These are phyloP conservation scores for Mortierella polycephala DNA, from an alignment of 371 early-diverging fungal species.

Conservation along the genomic window DNA sequence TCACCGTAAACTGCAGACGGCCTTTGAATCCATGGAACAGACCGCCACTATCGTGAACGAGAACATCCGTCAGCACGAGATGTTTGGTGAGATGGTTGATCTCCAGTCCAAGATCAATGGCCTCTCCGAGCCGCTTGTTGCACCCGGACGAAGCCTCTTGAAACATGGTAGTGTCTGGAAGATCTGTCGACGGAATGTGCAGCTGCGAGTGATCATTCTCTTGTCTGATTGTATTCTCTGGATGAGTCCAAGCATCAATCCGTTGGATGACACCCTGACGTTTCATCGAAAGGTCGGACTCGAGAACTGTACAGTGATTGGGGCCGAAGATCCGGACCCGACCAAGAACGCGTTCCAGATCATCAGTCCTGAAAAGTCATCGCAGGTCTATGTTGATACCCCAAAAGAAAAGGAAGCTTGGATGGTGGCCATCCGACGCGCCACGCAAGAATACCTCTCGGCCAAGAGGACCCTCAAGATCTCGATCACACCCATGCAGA, in stretches of 20 bases:
- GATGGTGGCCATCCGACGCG: constrained; percentile 64
- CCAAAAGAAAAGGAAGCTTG: constrained; percentile 66
- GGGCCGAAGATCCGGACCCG: constrained; percentile 54
- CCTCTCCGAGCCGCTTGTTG: constrained; percentile 64
- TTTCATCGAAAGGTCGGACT: constrained; percentile 74
- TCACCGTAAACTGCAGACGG: constrained; percentile 60
- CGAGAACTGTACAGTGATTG: constrained; percentile 69
- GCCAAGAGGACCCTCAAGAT: constrained; percentile 68
- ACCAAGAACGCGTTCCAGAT: constrained; percentile 66
- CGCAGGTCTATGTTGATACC: constrained; percentile 67
- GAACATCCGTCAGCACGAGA: constrained; percentile 78
- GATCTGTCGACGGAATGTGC: constrained; percentile 74
- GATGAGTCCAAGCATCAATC: constrained; percentile 60
- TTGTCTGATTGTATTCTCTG: constrained; percentile 81
- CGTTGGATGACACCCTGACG: constrained; percentile 58
- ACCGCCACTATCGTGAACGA: constrained; percentile 83
- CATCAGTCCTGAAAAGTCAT: constrained; percentile 77
- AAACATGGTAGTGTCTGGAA: constrained; percentile 71
- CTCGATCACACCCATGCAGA: constrained; percentile 57
- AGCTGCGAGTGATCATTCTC: constrained; percentile 71
- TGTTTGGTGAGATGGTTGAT: constrained; percentile 71
- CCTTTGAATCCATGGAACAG: constrained; percentile 62
- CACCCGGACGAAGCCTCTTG: constrained; percentile 73
- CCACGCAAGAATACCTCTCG: constrained; percentile 61
- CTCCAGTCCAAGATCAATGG: constrained; percentile 72